Conservation (phyloP, 2,329 filamentous ascomycete genomes). For the Colletotrichum musicola region DNA sequence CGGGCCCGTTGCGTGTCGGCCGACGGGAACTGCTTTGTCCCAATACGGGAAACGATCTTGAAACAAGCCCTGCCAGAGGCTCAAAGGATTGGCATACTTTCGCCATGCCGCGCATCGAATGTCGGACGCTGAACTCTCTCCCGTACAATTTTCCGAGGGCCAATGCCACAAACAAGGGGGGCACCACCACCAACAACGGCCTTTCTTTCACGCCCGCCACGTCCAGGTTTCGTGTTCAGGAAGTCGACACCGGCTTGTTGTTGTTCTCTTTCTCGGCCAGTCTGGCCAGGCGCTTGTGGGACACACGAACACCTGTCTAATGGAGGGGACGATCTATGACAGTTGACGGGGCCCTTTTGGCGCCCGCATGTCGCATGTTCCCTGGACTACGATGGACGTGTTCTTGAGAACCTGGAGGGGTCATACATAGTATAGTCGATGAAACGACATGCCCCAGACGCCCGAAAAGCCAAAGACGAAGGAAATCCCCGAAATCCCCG, state of each 20-base stretch:
- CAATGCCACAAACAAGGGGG: too few relatives aligned
- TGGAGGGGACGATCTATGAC: not conserved
- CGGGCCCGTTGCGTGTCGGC: slow-evolving; percentile 26
- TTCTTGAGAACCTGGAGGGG: not conserved
- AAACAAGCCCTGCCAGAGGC: slow-evolving; percentile 29
- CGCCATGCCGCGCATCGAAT: not conserved
- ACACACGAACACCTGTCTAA: slow-evolving; percentile 11
- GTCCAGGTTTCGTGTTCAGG: too few relatives aligned
- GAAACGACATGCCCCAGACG: slow-evolving; percentile 27
- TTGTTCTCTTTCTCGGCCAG: not conserved
- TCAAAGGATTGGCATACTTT: slow-evolving; percentile 23
- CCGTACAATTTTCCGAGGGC: not conserved
- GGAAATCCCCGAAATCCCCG: slow-evolving; percentile 2
- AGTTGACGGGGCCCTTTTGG: slow-evolving; percentile 17
- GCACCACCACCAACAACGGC: not conserved
- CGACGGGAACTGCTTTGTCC: slow-evolving; percentile 12
- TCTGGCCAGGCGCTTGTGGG: not conserved
- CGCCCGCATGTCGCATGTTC: slow-evolving; percentile 13
- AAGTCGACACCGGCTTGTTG: not conserved
- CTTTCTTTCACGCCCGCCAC: not conserved
- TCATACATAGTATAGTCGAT: not conserved
- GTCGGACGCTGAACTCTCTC: not conserved
- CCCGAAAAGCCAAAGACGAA: slow-evolving; percentile 16
- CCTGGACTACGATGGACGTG: not conserved
- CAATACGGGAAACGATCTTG: slow-evolving; percentile 30